A percentile compares a stretch with the other conserved stretches of the same genome.
phyloP scores from a whole-genome alignment of 441 rosid genomes.

The Pelargonium cotyledonis region DNA sequence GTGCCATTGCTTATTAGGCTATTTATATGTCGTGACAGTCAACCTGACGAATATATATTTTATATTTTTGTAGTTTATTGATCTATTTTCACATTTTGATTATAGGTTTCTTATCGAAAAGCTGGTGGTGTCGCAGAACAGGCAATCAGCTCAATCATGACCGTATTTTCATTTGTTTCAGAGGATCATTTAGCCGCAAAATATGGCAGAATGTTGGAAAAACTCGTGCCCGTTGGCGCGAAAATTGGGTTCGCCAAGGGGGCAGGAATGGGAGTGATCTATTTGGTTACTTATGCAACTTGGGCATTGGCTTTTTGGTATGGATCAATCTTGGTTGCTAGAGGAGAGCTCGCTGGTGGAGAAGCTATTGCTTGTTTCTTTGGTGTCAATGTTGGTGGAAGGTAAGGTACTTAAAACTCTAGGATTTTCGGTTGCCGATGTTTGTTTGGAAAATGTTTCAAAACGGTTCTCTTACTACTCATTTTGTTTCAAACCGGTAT shows the following conservation, averaged over 20 bases:
- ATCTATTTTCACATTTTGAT: background rate
- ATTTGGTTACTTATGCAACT: conserved; percentile 59
- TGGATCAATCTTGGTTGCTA: conserved; percentile 45
- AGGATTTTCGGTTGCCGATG: background rate
- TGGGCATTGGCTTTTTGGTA: conserved; percentile 73
- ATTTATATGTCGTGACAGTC: too few relatives aligned
- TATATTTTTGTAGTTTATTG: too few relatives aligned
- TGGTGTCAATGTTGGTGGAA: conserved; percentile 66
- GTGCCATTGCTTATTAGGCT: too few relatives aligned
- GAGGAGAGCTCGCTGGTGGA: conserved; percentile 42
- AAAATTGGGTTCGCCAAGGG: conserved; percentile 65
- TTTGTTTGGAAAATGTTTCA: background rate
- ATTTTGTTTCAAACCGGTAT: too few relatives aligned
- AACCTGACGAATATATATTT: too few relatives aligned
- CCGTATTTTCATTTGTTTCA: conserved; percentile 54
- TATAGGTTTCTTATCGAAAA: conserved; percentile 43
- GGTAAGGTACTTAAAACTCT: conserved; percentile 26
- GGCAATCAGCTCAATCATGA: conserved; percentile 50
- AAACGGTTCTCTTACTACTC: too few relatives aligned
- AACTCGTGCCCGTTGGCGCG: conserved; percentile 39
- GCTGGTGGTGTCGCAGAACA: conserved; percentile 57
- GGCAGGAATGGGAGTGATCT: conserved; percentile 67
- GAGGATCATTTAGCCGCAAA: conserved; percentile 48
- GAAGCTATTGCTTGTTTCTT: conserved; percentile 67
- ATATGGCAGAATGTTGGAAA: conserved; percentile 37